Percentiles rank a stretch among this genome's conserved stretches.
Evolutionary conservation across 176 grass and related monocot species (phyloP).

Genomic region (Raddia distichophylla): DNA sequence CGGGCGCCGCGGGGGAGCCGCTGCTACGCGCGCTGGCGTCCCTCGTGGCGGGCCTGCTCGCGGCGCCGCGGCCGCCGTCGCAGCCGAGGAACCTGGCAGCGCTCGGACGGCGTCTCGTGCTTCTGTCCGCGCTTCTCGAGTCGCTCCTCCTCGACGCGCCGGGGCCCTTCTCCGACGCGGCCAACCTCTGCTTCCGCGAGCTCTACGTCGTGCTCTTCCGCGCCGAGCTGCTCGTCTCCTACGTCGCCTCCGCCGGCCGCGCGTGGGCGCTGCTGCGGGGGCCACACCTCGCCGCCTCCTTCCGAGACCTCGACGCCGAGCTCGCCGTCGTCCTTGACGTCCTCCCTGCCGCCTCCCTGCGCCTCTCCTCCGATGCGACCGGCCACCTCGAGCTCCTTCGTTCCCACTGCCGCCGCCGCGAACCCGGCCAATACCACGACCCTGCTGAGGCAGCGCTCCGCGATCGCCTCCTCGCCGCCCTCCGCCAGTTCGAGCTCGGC

Average conservation of each 20-base stretch:
- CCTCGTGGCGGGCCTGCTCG: slow-evolving; percentile 41
- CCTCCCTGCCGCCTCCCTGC: slow-evolving; percentile 57
- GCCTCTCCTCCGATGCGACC: slow-evolving; percentile 56
- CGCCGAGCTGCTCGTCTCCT: slow-evolving; percentile 76
- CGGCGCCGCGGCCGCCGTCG: slow-evolving; percentile 22
- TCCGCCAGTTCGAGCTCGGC: slow-evolving; percentile 54
- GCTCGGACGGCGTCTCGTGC: slow-evolving; percentile 36
- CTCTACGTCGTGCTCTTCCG: slow-evolving; percentile 94
- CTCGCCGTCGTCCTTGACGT: slow-evolving; percentile 83
- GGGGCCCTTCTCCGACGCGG: slow-evolving; percentile 47
- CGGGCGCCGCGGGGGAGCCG: slow-evolving; percentile 45
- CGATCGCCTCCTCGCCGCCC: slow-evolving; percentile 50
- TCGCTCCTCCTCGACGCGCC: slow-evolving; percentile 57
- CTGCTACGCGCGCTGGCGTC: slow-evolving; percentile 71
- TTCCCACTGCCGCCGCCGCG: slow-evolving; percentile 39
- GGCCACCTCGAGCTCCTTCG: slow-evolving; percentile 69
- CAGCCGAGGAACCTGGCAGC: slow-evolving; percentile 62
- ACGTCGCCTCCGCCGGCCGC: slow-evolving; percentile 66
- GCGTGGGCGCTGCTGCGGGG: slow-evolving; percentile 71
- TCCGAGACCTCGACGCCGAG: slow-evolving; percentile 86
- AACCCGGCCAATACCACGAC: slow-evolving; percentile 56
- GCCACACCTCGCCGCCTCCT: slow-evolving; percentile 59
- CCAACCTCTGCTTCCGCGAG: slow-evolving; percentile 86
- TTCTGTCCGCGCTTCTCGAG: slow-evolving; percentile 57
- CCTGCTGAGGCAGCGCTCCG: slow-evolving; percentile 55